Percentiles rank a stretch among this genome's conserved stretches.
Evolutionary conservation across 371 early-diverging fungal genomes (phyloP).

Genomic region (Cokeromyces recurvatus): DNA sequence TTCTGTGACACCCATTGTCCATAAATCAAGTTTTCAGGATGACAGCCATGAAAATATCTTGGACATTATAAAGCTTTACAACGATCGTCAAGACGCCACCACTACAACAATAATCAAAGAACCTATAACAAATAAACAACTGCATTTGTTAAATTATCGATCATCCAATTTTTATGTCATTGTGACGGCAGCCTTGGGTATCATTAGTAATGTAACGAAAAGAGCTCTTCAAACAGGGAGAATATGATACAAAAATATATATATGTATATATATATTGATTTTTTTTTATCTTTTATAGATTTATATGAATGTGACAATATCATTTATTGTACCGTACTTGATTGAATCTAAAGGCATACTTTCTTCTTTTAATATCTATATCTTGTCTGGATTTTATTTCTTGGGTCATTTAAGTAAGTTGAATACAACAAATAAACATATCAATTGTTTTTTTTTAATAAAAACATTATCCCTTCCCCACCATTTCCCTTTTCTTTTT

Average conservation of each 20-base stretch:
- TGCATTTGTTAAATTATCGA: slow-evolving; percentile 4
- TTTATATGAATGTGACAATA: slow-evolving; percentile 1
- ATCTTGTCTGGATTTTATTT: slow-evolving; percentile 3
- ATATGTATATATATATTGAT: background rate
- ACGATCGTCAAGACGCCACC: too few species aligned
- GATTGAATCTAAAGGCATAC: slow-evolving; percentile 2
- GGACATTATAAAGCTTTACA: slow-evolving; percentile 6
- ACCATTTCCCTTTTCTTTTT: too few species aligned
- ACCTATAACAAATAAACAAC: too few species aligned
- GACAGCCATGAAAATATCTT: slow-evolving; percentile 10
- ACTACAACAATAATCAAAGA: too few species aligned
- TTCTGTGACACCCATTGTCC: too few species aligned
- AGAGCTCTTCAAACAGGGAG: too few species aligned
- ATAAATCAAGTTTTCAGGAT: too few species aligned
- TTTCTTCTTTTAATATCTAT: background rate
- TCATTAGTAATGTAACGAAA: slow-evolving; percentile 6
- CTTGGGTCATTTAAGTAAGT: slow-evolving; percentile 3
- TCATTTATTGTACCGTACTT: slow-evolving; percentile 1
- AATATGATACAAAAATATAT: too few species aligned
- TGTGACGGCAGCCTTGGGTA: background rate
- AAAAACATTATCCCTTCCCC: too few species aligned
- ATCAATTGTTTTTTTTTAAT: too few species aligned
- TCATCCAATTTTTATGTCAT: slow-evolving; percentile 9
- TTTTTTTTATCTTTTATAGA: background rate
- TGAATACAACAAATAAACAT: too few species aligned